Evolutionary conservation across 2,329 filamentous ascomycete genomes (phyloP), one percentile per base, ranked within the genome.

Genomic region (Blastomyces gilchristii): DNA sequence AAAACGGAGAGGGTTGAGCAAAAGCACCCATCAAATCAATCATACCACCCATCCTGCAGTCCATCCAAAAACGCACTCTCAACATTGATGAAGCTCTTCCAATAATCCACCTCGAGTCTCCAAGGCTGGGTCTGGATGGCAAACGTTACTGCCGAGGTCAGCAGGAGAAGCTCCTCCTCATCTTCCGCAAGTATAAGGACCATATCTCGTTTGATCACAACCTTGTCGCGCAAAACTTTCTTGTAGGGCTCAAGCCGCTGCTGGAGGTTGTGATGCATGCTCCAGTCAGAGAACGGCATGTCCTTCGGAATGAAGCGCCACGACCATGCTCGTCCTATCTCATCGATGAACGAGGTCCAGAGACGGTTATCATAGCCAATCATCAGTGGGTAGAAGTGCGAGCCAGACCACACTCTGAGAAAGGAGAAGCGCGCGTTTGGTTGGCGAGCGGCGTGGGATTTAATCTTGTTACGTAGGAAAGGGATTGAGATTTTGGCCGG

Each of bases 21-120:
- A 50, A 25, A 25, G n/a, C 25, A 41, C 16, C 14, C n/a, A 49
- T 31, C n/a, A 25, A 60, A 53, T 60, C 56, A 62, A 60, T 62
- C 60, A 62, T 62, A 64, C 63, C 63, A 62, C 14, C 39, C 60
- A 56, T 70, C 68, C 66, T 79, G 70, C 70, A 82, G 65, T 0
- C 67, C 69, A 65, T 79, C 75, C 69, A 81, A 66, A 66, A 82
- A 80, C 28, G 65, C 68, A 39, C 77, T 50, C 65, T 78, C 77
- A 0, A 82, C 78, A 68, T 80, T 78, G 7, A 81, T 70, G 71
- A 81, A 81, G 65, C 79, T 82, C 70, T 76, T 77, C 79, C 78
- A 81, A 54, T 81, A 73, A 70, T 83, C 80, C 50, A 82, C 71
- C 74, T 83, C 81, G 63, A 77, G 66, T 62, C 77, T 71, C 79